Percentiles rank a stretch among this genome's conserved stretches.
Evolutionary conservation across 1,284 basidiomycete species (phyloP).

Genomic region (Porogramme epimiltina): DNA sequence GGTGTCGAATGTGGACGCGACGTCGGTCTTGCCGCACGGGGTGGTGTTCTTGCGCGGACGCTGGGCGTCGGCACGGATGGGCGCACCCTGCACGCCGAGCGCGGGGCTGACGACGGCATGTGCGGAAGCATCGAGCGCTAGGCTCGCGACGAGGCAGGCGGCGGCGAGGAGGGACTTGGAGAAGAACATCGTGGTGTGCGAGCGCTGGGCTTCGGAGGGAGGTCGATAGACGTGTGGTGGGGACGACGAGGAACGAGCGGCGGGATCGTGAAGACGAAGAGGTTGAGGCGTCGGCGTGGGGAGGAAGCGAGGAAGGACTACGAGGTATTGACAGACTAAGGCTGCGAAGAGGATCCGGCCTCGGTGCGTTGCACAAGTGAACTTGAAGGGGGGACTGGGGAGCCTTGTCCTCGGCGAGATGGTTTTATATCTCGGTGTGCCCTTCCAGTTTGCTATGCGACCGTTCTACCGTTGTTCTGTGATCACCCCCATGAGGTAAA

Average conservation of each 20-base stretch:
- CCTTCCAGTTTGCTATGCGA: too few relatives aligned
- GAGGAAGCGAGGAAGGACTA: not conserved
- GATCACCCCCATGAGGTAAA: too few relatives aligned
- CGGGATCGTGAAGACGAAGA: not conserved
- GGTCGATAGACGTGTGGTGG: not conserved
- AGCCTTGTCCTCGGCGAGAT: too few relatives aligned
- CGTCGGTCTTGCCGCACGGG: conserved; percentile 49
- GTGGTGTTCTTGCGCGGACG: conserved; percentile 37
- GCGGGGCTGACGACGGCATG: conserved; percentile 51
- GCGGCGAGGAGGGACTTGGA: conserved; percentile 22
- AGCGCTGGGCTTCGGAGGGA: not conserved
- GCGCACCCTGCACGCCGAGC: conserved; percentile 46
- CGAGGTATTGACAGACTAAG: conserved; percentile 8
- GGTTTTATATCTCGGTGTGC: too few relatives aligned
- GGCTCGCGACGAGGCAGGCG: conserved; percentile 19
- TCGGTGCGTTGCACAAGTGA: conserved; percentile 12
- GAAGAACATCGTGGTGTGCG: conserved; percentile 23
- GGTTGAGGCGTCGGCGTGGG: not conserved
- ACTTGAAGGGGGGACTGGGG: too few relatives aligned
- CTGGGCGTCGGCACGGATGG: conserved; percentile 46
- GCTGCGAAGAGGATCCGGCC: conserved; percentile 15
- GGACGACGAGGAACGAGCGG: not conserved
- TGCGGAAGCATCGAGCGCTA: conserved; percentile 34
- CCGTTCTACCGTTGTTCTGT: too few relatives aligned
- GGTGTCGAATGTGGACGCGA: conserved; percentile 42